Conservation (phyloP, 2,329 filamentous ascomycete genomes). For the Ophiocordyceps unilateralis region DNA sequence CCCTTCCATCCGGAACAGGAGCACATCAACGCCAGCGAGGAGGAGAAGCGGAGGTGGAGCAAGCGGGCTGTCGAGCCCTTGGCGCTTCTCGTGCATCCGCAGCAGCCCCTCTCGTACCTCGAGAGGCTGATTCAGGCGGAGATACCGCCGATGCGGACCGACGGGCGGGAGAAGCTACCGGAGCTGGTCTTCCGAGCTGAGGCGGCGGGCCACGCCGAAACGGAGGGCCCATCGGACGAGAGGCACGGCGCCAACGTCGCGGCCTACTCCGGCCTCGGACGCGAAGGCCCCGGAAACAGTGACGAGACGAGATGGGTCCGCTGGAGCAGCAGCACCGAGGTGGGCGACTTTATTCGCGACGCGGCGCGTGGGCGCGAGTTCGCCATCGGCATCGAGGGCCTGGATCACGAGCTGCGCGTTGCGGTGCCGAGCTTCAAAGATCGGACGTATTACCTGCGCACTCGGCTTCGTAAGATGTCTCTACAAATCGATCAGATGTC, state of each 20-base stretch:
- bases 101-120: constrained; percentile 81
- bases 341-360: constrained; percentile 87
- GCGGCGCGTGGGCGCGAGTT: constrained; percentile 75
- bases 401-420: constrained; percentile 47
- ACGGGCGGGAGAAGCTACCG: constrained; percentile 52
- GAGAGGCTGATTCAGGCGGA: constrained; percentile 81
- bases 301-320: constrained; percentile 49
- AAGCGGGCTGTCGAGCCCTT: constrained; percentile 51
- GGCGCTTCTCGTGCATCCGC: constrained; percentile 71
- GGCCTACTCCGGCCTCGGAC: constrained; percentile 53
- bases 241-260: constrained; percentile 33
- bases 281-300: constrained; percentile 30
- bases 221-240: constrained; percentile 4
- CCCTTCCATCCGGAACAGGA: constrained; percentile 24
- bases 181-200: constrained; percentile 63
- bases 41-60: constrained; percentile 14
- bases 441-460: constrained; percentile 74
- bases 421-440: constrained; percentile 78
- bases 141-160: constrained; percentile 49
- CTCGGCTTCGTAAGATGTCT: constrained; percentile 56
- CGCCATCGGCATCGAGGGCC: constrained; percentile 63
- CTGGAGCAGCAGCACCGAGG: constrained; percentile 77
- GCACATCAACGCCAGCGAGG: constrained; percentile 22
- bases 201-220: constrained; percentile 21
- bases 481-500: constrained; percentile 51